Conservation (phyloP, 108 stramenopile species). For the Nannochloropsis oceanica region DNA sequence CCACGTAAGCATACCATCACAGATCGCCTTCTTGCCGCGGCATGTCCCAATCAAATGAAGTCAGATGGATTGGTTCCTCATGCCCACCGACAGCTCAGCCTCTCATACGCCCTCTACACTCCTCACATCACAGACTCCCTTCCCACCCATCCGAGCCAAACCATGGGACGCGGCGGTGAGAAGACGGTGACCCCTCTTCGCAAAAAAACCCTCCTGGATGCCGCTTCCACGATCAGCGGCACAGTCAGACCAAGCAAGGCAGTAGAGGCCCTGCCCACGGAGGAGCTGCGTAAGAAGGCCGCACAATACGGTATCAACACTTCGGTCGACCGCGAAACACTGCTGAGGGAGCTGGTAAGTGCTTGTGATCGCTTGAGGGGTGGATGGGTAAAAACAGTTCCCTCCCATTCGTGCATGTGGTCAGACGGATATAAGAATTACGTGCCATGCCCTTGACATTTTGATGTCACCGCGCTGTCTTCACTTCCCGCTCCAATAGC, state of each 20-base stretch:
- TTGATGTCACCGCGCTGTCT: background rate
- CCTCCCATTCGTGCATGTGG: no score
- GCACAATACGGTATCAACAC: constrained; percentile 23
- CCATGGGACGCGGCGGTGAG: background rate
- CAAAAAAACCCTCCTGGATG: background rate
- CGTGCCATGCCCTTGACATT: no score
- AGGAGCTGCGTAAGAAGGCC: constrained; percentile 28
- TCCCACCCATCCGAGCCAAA: background rate
- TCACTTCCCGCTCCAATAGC: background rate
- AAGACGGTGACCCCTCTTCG: background rate
- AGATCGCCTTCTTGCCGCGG: background rate
- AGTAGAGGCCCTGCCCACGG: constrained; percentile 13
- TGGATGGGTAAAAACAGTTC: background rate
- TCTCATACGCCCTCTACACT: no score
- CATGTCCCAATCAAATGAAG: background rate
- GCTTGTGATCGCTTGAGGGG: background rate
- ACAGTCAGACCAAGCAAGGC: background rate
- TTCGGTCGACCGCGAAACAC: constrained; percentile 14
- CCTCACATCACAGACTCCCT: no score
- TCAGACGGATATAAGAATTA: no score
- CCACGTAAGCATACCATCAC: background rate
- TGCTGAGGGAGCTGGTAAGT: constrained; percentile 13
- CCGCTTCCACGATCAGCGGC: background rate
- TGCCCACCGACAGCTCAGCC: background rate
- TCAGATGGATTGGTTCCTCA: background rate